Base-by-base conservation (phyloP, 2,329 filamentous ascomycete species). In the Colletotrichum zoysiae region DNA sequence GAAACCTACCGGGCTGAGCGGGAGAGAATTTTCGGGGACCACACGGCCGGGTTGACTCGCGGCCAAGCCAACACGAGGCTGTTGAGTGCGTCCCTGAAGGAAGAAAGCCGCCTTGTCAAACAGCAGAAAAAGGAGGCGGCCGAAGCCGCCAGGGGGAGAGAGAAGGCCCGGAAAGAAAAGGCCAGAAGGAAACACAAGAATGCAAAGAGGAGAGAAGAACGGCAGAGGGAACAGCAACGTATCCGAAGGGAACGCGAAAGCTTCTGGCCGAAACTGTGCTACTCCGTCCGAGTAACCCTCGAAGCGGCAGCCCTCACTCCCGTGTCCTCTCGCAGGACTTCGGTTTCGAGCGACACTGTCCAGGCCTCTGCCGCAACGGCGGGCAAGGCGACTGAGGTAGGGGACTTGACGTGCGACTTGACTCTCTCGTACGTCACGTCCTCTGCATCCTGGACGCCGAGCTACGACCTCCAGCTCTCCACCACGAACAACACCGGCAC, bases 381-480 rank as follows among this genome's bases (percentile, higher is more conserved):
- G 84, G 76, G 63, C 44, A 74, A 75, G 50, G 61, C 70, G 5
- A 75, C 74, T 1, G 61, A 67, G 1, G 76, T 71, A 61, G 69
- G 26, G 63, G 74, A 33, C 40, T 64, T 68, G 57, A 79, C 55
- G 8, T 87, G 85, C 76, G 81, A 86, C 63, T 78, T 92, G 8
- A 82, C 85, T 4, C 76, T 91, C n/a, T 88, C 86, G 0, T 91
- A 91, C 76, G 85, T 91, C 46, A 90, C 90, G 0, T 81, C 83
- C 9, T 83, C 84, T 1, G 89, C 89, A 0, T 87, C 81, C 72
- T 92, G 90, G 90, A 80, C 82, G 0, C 88, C 90, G 2, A 87
- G 84, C 67, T 92, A 92, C 77, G 89, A 92, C 75, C 79, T 92
- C 50, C 85, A 85, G 63, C 83, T 92, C n/a, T 88, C 84, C 16